Percentiles rank a stretch among this genome's conserved stretches.
Conservation (phyloP, 1,284 basidiomycete genomes). For the Cutaneotrichosporon arboriforme region DNA sequence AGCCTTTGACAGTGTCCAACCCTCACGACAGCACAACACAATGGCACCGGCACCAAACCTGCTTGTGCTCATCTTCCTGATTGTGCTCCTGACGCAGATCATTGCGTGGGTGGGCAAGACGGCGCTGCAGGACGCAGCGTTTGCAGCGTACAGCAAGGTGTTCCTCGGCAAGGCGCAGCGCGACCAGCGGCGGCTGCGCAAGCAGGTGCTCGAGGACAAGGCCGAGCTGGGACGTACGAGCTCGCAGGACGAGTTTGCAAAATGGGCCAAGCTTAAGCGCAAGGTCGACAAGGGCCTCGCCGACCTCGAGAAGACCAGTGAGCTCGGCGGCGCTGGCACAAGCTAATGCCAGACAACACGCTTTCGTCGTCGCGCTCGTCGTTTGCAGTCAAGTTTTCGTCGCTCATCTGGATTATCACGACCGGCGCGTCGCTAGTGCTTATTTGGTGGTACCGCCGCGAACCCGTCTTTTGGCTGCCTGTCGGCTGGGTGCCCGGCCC, state of each 20-base stretch:
- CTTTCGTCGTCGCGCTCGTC: constrained; percentile 60
- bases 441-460: constrained; percentile 80
- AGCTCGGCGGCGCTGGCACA: constrained; percentile 43
- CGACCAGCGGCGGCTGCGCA: constrained; percentile 64
- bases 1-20: neutral
- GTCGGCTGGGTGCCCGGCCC: constrained; percentile 75
- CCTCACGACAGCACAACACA: constrained; percentile 16
- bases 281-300: constrained; percentile 88
- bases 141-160: constrained; percentile 61
- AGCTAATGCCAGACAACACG: constrained; percentile 58
- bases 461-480: constrained; percentile 87
- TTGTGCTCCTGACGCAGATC: constrained; percentile 73
- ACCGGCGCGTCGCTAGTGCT: constrained; percentile 75
- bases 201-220: constrained; percentile 70
- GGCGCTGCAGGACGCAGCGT: constrained; percentile 69
- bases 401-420: constrained; percentile 70
- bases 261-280: constrained; percentile 91
- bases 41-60: constrained; percentile 47
- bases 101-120: constrained; percentile 82
- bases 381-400: constrained; percentile 70
- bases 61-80: constrained; percentile 69
- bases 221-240: constrained; percentile 82
- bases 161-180: constrained; percentile 57
- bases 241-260: constrained; percentile 95
- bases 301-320: constrained; percentile 89